These are phyloP conservation scores for Pseudognaphalium luteoalbum DNA, from an alignment of 129 eudicot genomes.

Conservation along the genomic window DNA sequence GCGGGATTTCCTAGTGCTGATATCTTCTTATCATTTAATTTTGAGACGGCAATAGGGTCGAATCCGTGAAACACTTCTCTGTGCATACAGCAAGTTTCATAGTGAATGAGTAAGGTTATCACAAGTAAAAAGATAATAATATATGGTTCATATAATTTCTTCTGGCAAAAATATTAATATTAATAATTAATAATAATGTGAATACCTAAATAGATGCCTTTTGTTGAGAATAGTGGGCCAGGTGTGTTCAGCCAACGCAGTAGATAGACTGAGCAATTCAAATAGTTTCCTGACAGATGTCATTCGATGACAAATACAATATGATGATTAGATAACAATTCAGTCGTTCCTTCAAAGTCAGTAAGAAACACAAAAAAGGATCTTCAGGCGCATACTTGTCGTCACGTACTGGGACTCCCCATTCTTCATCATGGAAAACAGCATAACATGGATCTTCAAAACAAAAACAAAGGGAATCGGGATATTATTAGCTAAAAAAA, in stretches of 20 bases:
- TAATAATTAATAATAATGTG: not conserved
- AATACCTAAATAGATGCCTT: constrained; percentile 74
- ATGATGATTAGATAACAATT: not conserved
- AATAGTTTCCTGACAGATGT: constrained; percentile 67
- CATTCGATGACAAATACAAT: not conserved
- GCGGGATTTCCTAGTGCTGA: constrained; percentile 62
- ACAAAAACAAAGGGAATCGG: not conserved
- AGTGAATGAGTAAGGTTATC: constrained; percentile 20
- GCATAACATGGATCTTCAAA: constrained; percentile 1
- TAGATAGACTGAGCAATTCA: constrained; percentile 87
- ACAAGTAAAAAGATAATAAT: not conserved
- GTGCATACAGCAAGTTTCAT: constrained; percentile 30
- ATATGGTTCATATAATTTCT: not conserved
- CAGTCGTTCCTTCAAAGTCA: not conserved
- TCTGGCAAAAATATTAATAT: not conserved
- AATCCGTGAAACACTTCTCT: constrained; percentile 85
- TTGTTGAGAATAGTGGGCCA: constrained; percentile 90
- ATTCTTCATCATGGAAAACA: constrained; percentile 16
- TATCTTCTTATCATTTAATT: constrained; percentile 79
- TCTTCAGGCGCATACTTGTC: constrained; percentile 51
- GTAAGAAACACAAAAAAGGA: not conserved
- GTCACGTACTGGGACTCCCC: constrained; percentile 18
- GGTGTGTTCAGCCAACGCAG: constrained; percentile 88
- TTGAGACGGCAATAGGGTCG: constrained; percentile 74
- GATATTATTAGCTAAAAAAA: not conserved